phyloP scores from a whole-genome alignment of 345 rosid species.

The Arabidopsis arenosa region DNA sequence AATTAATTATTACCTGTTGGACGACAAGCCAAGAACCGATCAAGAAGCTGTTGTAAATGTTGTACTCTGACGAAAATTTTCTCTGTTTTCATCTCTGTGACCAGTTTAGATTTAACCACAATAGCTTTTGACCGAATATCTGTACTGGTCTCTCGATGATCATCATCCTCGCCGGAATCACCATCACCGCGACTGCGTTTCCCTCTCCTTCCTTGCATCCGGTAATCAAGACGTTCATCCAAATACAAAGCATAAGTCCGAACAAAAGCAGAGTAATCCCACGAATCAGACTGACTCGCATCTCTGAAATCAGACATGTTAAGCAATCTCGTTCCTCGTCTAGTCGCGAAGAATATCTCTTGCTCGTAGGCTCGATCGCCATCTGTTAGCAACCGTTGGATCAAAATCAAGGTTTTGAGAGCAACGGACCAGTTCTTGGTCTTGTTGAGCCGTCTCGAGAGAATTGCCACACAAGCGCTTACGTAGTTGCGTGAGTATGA shows the following conservation, averaged over 20 bases:
- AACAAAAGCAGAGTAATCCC: conserved; percentile 91
- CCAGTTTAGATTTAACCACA: conserved; percentile 48
- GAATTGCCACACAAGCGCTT: conserved; percentile 53
- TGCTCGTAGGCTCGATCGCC: conserved; percentile 77
- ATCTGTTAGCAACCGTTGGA: conserved; percentile 63
- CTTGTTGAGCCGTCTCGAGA: conserved; percentile 63
- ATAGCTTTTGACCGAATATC: conserved; percentile 23
- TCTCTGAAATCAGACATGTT: conserved; percentile 87
- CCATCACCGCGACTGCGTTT: conserved; percentile 47
- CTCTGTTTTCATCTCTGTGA: conserved; percentile 61
- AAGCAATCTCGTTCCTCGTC: conserved; percentile 78
- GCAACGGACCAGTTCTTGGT: conserved; percentile 76
- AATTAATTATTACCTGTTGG: conserved; percentile 69
- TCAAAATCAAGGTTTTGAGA: conserved; percentile 67
- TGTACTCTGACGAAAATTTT: conserved; percentile 58
- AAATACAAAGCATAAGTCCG: conserved; percentile 75
- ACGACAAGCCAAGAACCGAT: conserved; percentile 80
- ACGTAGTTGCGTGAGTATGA: conserved; percentile 66
- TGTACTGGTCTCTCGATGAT: conserved; percentile 16
- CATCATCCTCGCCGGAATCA: conserved; percentile 57
- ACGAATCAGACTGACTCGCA: conserved; percentile 53
- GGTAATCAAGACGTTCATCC: conserved; percentile 73
- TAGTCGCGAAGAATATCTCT: conserved; percentile 80
- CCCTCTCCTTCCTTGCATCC: conserved; percentile 64
- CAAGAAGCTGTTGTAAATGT: conserved; percentile 76